phyloP scores from a whole-genome alignment of 2,329 filamentous ascomycete genomes.

The Pseudopithomyces chartarum region DNA sequence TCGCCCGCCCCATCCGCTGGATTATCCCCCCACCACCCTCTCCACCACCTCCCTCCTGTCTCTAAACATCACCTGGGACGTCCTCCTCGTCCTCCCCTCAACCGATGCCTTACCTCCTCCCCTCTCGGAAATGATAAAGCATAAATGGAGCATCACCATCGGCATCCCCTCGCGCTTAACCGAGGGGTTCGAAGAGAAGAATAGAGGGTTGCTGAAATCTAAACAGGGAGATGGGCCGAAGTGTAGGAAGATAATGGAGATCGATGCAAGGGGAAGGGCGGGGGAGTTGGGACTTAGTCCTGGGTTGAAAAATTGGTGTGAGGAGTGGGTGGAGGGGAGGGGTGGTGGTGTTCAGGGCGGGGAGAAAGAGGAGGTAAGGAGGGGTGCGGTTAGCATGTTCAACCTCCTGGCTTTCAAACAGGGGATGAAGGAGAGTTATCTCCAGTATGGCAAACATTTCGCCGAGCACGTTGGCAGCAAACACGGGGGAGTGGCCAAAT shows the following conservation, averaged over 20 bases:
- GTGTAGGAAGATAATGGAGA: slow-evolving; percentile 39
- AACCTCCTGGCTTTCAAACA: slow-evolving; percentile 65
- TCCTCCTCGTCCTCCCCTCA: slow-evolving; percentile 52
- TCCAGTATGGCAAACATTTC: slow-evolving; percentile 63
- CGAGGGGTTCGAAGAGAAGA: slow-evolving; percentile 43
- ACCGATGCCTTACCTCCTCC: slow-evolving; percentile 30
- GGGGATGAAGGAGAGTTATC: slow-evolving; percentile 58
- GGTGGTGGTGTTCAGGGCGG: slow-evolving; percentile 7
- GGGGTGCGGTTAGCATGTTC: slow-evolving; percentile 63
- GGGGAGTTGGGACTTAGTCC: slow-evolving; percentile 59
- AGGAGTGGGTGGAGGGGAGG: slow-evolving; percentile 22
- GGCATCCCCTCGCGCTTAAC: slow-evolving; percentile 53
- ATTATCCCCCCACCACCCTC: slow-evolving; percentile 54
- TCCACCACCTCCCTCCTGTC: slow-evolving; percentile 50
- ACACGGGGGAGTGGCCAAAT: slow-evolving; percentile 64
- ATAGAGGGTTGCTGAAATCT: slow-evolving; percentile 47
- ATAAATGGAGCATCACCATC: slow-evolving; percentile 45
- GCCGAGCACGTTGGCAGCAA: slow-evolving; percentile 54
- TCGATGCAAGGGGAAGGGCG: slow-evolving; percentile 15
- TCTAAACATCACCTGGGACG: slow-evolving; percentile 51
- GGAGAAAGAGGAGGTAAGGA: slow-evolving; percentile 23
- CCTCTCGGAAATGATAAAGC: slow-evolving; percentile 27
- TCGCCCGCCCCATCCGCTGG: slow-evolving; percentile 54
- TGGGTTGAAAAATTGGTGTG: slow-evolving; percentile 57
- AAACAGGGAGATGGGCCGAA: slow-evolving; percentile 38